These are phyloP conservation scores for Immersiella caudata DNA, from an alignment of 495 filamentous ascomycete genomes.

Conservation along the genomic window DNA sequence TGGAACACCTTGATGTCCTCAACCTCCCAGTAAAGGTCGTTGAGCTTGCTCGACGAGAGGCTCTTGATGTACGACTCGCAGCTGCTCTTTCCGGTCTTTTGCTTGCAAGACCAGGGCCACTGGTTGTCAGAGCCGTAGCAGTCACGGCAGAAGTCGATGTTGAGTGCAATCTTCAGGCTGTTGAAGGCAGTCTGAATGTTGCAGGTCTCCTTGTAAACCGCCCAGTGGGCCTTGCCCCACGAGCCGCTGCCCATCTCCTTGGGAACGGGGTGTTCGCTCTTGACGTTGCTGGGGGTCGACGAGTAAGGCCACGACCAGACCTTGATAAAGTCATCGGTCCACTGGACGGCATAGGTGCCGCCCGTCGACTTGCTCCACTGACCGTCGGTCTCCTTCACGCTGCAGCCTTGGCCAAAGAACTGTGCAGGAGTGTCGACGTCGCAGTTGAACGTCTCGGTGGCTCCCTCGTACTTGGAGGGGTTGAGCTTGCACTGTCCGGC, in stretches of 20 bases:
- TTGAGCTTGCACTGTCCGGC: conserved; percentile 19
- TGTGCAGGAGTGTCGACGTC: neutral
- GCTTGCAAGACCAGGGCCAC: too few relatives aligned
- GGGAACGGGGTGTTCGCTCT: neutral
- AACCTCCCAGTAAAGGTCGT: neutral
- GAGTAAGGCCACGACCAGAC: neutral
- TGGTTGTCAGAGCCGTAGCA: neutral
- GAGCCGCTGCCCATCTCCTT: neutral
- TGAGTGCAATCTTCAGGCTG: neutral
- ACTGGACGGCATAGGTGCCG: neutral
- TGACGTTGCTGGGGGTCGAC: neutral
- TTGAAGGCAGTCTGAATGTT: neutral
- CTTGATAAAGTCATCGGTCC: neutral
- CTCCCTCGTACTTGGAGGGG: neutral
- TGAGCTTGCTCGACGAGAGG: neutral
- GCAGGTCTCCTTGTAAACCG: neutral
- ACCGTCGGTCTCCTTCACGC: conserved; percentile 51
- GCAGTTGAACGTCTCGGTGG: neutral
- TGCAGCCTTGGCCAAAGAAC: conserved; percentile 33
- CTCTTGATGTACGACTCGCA: neutral
- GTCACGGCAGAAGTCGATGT: neutral
- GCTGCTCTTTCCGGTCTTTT: neutral
- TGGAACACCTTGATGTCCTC: neutral
- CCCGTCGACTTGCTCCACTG: conserved; percentile 33
- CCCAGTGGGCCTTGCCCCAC: neutral